These are phyloP conservation scores for Saccharomycopsis fermentans DNA, from an alignment of 805 yeast genomes.

Conservation along the genomic window DNA sequence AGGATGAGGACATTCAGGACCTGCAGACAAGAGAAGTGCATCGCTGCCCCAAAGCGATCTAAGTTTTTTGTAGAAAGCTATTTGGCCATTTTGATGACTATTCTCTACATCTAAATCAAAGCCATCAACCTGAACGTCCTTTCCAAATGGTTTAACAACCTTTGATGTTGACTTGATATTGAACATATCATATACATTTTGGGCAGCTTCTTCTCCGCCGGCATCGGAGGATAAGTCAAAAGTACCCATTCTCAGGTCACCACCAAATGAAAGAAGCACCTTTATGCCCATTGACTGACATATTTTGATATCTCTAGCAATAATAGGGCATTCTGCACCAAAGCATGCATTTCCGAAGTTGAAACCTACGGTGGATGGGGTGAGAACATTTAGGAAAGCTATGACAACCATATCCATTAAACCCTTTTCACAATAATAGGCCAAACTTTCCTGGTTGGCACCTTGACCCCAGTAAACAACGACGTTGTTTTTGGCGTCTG, in stretches of 20 bases:
- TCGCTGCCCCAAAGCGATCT: constrained; percentile 31
- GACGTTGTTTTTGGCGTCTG: constrained; percentile 35
- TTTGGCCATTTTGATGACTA: constrained; percentile 36
- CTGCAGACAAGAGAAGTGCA: constrained; percentile 46
- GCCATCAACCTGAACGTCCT: constrained; percentile 9
- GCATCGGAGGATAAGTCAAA: constrained; percentile 80
- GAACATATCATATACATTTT: constrained; percentile 50
- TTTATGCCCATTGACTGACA: constrained; percentile 74
- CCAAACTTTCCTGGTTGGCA: constrained; percentile 35
- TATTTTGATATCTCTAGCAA: constrained; percentile 57
- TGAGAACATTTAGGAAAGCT: constrained; percentile 29
- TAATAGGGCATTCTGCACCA: constrained; percentile 25
- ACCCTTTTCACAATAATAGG: constrained; percentile 41
- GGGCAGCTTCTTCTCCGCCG: constrained; percentile 59
- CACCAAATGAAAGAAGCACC: constrained; percentile 65
- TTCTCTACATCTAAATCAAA: constrained; percentile 21
- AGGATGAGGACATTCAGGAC: constrained; percentile 60
- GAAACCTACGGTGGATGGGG: constrained; percentile 24
- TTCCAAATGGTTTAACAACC: constrained; percentile 10
- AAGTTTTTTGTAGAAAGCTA: constrained; percentile 32
- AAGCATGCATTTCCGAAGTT: constrained; percentile 38
- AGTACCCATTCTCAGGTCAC: constrained; percentile 55
- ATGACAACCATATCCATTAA: constrained; percentile 34
- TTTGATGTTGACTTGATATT: constrained; percentile 34
- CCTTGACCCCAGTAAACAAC: constrained; percentile 69